Percentiles rank a stretch among this genome's conserved stretches.
Evolutionary conservation across 2,329 filamentous ascomycete genomes (phyloP).

Genomic region (Cladosporium sp.): DNA sequence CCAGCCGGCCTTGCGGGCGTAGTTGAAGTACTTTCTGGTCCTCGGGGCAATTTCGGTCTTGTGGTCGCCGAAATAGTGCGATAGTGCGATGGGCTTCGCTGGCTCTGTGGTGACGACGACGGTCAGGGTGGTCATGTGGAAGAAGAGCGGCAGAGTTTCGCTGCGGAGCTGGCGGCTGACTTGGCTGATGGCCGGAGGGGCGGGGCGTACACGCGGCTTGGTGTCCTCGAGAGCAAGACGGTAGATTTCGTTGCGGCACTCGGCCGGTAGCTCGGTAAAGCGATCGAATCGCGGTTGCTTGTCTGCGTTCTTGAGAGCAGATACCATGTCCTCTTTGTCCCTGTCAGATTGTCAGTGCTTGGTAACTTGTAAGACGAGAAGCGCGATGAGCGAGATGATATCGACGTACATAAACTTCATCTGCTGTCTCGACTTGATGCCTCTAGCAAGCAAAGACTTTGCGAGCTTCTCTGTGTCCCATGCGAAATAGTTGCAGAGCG

Average conservation of each 20-base stretch:
- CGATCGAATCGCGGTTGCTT: not conserved
- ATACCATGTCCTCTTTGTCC: not conserved
- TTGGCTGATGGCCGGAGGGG: not conserved
- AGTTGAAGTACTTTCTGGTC: not conserved
- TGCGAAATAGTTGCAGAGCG: not conserved
- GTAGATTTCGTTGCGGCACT: conserved; percentile 11
- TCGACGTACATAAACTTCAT: not conserved
- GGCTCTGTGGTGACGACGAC: not conserved
- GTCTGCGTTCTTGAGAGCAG: not conserved
- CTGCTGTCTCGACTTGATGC: not conserved
- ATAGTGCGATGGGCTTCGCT: not conserved
- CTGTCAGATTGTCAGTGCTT: not conserved
- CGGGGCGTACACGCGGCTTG: not conserved
- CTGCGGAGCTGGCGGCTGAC: not conserved
- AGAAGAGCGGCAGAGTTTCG: conserved; percentile 6
- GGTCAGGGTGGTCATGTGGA: not conserved
- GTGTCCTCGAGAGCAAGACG: not conserved
- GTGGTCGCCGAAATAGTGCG: not conserved
- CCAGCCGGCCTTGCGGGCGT: not conserved
- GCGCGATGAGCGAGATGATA: not conserved
- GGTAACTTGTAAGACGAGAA: not conserved
- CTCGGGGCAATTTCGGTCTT: not conserved
- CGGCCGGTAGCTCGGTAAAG: conserved; percentile 6
- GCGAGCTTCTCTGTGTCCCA: not conserved
- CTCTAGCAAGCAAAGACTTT: not conserved